phyloP scores from a whole-genome alignment of 768 basidiomycete species.

The Filobasidium wieringae region DNA sequence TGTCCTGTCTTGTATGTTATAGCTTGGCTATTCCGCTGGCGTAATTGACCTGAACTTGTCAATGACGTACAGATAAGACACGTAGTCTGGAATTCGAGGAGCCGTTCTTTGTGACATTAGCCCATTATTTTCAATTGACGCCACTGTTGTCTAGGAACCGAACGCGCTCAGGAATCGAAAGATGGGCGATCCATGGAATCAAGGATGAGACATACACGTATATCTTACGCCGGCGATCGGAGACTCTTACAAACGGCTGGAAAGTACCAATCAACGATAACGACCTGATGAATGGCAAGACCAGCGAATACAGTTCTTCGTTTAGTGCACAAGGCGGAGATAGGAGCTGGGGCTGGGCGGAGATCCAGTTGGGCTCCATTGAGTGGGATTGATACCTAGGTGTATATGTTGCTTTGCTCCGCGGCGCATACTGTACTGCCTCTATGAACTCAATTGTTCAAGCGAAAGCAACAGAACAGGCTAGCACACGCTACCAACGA shows the following conservation, averaged over 20 bases:
- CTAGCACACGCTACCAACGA: neutral
- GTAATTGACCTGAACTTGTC: neutral
- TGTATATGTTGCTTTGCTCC: no score
- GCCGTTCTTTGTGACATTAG: slow-evolving; percentile 30
- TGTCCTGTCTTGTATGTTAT: slow-evolving; percentile 50
- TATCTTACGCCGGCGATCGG: slow-evolving; percentile 24
- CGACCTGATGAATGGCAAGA: neutral
- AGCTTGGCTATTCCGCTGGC: neutral
- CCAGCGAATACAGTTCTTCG: neutral
- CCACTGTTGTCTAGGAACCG: slow-evolving; percentile 16
- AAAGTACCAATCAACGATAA: slow-evolving; percentile 14
- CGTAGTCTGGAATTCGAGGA: slow-evolving; percentile 29
- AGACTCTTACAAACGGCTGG: slow-evolving; percentile 18
- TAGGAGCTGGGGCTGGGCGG: slow-evolving; percentile 1
- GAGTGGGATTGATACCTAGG: slow-evolving; percentile 2
- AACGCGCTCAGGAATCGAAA: neutral
- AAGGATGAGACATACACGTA: slow-evolving; percentile 26
- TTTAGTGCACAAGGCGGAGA: neutral
- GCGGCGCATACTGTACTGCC: no score
- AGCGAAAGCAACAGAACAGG: neutral
- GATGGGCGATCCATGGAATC: slow-evolving; percentile 10
- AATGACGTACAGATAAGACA: slow-evolving; percentile 21
- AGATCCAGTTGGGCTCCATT: slow-evolving; percentile 1
- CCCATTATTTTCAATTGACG: slow-evolving; percentile 22
- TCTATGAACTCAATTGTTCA: no score